Conservation (phyloP, 257 asterid genomes). For the Solanum okadae region DNA sequence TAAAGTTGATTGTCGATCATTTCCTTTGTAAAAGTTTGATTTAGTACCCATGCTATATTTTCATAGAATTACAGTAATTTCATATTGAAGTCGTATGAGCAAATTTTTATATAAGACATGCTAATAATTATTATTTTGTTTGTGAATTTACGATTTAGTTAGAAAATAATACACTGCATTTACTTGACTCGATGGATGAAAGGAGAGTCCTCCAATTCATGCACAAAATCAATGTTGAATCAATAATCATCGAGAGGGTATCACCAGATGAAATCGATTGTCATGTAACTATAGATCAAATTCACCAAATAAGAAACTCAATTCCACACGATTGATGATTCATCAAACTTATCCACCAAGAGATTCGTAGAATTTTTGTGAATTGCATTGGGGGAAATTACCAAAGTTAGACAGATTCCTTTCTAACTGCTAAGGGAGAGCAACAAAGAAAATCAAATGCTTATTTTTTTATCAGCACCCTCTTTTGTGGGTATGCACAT, state of each 20-base stretch:
- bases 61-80: background rate
- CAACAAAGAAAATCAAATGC: too few species aligned
- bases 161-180: background rate
- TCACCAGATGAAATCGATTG: background rate
- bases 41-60: too few species aligned
- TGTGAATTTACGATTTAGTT: background rate
- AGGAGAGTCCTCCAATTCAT: background rate
- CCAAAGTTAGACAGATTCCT: background rate
- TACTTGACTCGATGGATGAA: background rate
- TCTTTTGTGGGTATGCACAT: background rate
- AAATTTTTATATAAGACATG: too few species aligned
- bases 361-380: background rate
- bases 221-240: background rate
- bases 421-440: background rate
- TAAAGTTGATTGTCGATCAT: background rate
- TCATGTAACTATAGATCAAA: background rate
- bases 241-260: background rate
- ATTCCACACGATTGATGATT: accelerated
- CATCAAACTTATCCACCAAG: background rate
- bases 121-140: background rate
- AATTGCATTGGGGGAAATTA: background rate
- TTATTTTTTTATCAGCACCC: background rate
- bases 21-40: background rate
- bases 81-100: background rate
- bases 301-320: background rate